Evolutionary conservation across 257 asterid genomes (phyloP), one percentile per base, ranked within the genome.

Genomic region (Oldenlandia corymbosa): DNA sequence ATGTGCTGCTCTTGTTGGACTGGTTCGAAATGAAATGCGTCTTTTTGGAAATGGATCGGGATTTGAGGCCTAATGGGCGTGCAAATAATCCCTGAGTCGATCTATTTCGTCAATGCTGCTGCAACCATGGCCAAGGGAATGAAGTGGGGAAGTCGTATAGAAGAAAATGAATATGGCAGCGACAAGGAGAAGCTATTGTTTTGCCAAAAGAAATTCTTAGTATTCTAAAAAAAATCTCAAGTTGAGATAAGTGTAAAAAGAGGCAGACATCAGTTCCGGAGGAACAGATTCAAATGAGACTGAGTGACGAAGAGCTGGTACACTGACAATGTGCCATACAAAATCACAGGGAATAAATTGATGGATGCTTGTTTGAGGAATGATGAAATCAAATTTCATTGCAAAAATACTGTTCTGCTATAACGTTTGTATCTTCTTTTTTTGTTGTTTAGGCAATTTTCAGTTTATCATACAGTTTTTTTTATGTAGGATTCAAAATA

Each of bases 181-280:
- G 93, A 79, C 30, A 87, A 82, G 34, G 99, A 93, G 60, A 93
- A 85, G 75, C 45, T 90, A 60, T 32, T 93, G 85, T 71, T 93
- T 68, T 93, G 99, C 91, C 99, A 90, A 82, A 93, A 90, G 90
- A 93, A 88, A 53, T 87, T 90, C 41, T n/a, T 93, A 97, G 97
- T 87, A 93, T 71, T 82, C 43, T 17, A 87, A 84, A 72, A 70
- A 83, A 60, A 71, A 71, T 62, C n/a, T 78, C 78, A 73, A 50
- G 85, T 62, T 76, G n/a, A n/a, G 80, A 83, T 48, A 31, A 59
- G 5, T 57, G 46, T n/a, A 32, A 62, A 34, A 53, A 30, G n/a
- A 31, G 21, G 13, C 48, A 26, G 16, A 41, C 21, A 41, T 21
- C 30, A 50, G 51, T 63, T 57, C 45, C 59, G 47, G 48, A 50